Evolutionary conservation across 2,329 filamentous ascomycete genomes (phyloP), one percentile per base, ranked within the genome.

Genomic region (Pestalotiopsis sp.): DNA sequence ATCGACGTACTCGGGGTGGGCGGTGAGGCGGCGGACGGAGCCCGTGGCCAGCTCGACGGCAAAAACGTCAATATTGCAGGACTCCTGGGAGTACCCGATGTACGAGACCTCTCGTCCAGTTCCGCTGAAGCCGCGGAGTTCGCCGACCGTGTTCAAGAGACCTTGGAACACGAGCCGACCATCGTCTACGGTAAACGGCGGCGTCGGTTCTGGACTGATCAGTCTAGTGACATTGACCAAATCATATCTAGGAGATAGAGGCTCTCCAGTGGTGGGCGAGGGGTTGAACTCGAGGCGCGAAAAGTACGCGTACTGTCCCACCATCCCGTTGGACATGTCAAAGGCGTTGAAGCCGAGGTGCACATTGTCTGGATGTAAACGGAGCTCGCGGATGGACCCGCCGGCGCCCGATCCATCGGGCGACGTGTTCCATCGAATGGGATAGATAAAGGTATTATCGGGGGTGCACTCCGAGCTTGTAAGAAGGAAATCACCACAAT

Each of bases 31-130:
- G 20, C 82, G 78, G 4, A 85, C 76, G 0, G 65, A 68, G 9
- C 83, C 83, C 0, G 81, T 84, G 1, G 69, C 70, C 3, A 85
- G 66, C 63, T 84, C 73, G 7, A 77, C 77, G 2, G 82, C 82
- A 66, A 80, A 84, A 6, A 84, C 70, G 68, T 85, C 83, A 68
- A 84, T 81, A 64, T 84, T 86, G 70, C 73, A 80, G 1, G 82
- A 81, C 71, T 86, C 82, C 7, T 64, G 65, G 0, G 81, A 73
- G 63, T 74, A 75, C 1, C 82, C 82, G 9, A 85, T 73, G 72
- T 84, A 84, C 0, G 76, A 78, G n/a, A 83, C 75, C 69, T 84
- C 82, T 6, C 76, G 73, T 0, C 83, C 82, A 2, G 73, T 75
- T 4, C 82, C 82, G 12, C 70, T 82, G 70, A 84, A 85, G 9